Conservation (phyloP, 177 flowering plant genomes). For the Tripterygium wilfordii region DNA sequence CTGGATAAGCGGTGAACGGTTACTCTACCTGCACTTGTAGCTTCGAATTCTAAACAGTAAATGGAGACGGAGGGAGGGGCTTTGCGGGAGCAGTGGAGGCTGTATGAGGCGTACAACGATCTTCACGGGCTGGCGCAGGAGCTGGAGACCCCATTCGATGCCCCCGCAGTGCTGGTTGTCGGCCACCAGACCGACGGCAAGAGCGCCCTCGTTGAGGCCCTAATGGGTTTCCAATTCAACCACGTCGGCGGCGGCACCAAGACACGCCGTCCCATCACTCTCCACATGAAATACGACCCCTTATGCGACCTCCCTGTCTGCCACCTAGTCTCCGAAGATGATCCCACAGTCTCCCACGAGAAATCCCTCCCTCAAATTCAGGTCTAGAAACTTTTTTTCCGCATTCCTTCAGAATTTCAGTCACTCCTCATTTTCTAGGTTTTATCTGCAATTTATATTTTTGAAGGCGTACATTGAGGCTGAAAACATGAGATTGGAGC, state of each 20-base stretch:
- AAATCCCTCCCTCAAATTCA: constrained; percentile 77
- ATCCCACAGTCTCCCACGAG: constrained; percentile 37
- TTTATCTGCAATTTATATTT: background rate
- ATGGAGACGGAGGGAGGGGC: too few relatives aligned
- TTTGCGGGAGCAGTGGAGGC: constrained; percentile 23
- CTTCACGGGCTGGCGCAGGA: constrained; percentile 87
- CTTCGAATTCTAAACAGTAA: too few relatives aligned
- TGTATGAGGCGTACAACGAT: constrained; percentile 94
- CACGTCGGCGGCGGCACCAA: constrained; percentile 99
- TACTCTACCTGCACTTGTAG: too few relatives aligned
- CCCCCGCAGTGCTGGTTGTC: constrained; percentile 91
- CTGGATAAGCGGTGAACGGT: too few relatives aligned
- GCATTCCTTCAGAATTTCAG: too few relatives aligned
- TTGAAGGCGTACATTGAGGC: constrained; percentile 83
- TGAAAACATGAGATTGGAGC: constrained; percentile 91
- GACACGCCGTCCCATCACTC: constrained; percentile 96
- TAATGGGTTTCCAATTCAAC: constrained; percentile 98
- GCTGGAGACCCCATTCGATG: constrained; percentile 84
- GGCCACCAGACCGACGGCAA: constrained; percentile 99
- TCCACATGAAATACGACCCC: constrained; percentile 91
- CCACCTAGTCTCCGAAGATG: constrained; percentile 54
- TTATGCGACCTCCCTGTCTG: constrained; percentile 59
- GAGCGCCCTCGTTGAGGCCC: constrained; percentile 95
- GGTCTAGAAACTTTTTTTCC: constrained; percentile 20
- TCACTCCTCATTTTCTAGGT: too few relatives aligned